Evolutionary conservation across 2,329 filamentous ascomycete species (phyloP), one percentile per base, ranked within the genome.

Genomic region (Penicillium sp.): DNA sequence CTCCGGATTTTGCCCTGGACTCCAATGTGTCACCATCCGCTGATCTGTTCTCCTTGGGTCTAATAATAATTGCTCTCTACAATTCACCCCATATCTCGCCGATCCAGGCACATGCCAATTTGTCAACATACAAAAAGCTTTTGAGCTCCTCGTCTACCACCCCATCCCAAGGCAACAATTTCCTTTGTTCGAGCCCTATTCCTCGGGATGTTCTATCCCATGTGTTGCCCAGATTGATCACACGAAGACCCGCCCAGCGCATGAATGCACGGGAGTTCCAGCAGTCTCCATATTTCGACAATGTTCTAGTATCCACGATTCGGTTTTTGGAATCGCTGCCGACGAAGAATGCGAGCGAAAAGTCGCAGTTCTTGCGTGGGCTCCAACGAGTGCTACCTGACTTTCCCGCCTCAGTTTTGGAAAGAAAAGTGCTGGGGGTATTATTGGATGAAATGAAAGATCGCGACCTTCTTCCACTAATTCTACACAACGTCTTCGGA

Each of bases 211-310:
- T 99, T 14, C 79, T 85, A 9, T 81, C 82, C 18, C 84, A 89
- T 59, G 89, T 97, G 0, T 77, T 99, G 4, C 92, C 94, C 2
- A 83, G 89, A 25, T 82, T 99, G 43, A 92, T 99, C 54, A 94
- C 93, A 0, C 83, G 94, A 59, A 82, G 92, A 53, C 91, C 94
- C 2, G 91, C 92, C 3, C 90, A 96, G 70, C 85, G 94, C 43
- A 84, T 97, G 78, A 92, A 87, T 25, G 92, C 93, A 4, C 86
- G 85, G 51, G 93, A 96, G 66, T 97, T 99, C 64, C 94, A 99
- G 69, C 86, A 97, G 72, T 95, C 92, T 67, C 87, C 90, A 62
- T 99, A 95, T 71, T 99, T 99, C 70, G 92, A 99, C 75, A 99
- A 97, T 67, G 90, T 97, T 44, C 81, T 99, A 4, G 91, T 99